Evolutionary conservation across 75 land plant species (phyloP), one percentile per base, ranked within the genome.

Genomic region (Pinus albicaulis): DNA sequence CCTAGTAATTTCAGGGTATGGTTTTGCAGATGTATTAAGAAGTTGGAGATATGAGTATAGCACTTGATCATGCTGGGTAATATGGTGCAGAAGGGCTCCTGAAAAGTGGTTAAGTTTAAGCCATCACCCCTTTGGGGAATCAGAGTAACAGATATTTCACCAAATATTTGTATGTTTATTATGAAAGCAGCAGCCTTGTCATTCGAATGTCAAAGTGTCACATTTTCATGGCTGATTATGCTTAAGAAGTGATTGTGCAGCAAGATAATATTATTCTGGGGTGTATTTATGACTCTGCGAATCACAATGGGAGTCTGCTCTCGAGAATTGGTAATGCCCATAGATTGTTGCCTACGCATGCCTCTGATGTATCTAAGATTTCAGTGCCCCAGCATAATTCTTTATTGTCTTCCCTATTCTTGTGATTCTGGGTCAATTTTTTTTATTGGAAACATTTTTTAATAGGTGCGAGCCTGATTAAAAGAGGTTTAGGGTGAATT

Each of bases 341-440:
- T 68, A 68, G 71, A 68, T 68, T 68, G 41, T 68, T 68, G 71
- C 71, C 71, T n/a, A 7, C 17, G 34, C 5, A 4, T 61, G 15
- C 64, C n/a, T 44, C 71, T 38, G 44, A 68, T 41, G 71, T 68
- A 34, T 68, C 48, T 68, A 41, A 68, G 71, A 68, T 41, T 68
- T 20, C 52, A 68, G 71, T 68, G 48, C 41, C 22, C 71, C 71
- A 68, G 71, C 71, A 68, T 44, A 41, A 68, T 68, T 68, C 71
- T 68, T 68, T 68, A 68, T 68, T 68, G n/a, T 41, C 71, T 68
- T 68, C 71, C 71, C 71, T 41, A 68, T 68, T 68, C 71, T 68
- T 68, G 71, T 68, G 22, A 68, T 68, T 68, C 53, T 38, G 38
- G 71, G 71, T 38, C 44, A 41, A 68, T 68, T 68, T 44, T n/a